Percentiles rank a stretch among this genome's conserved stretches.
Conservation (phyloP, 169 alveolate genomes). For the Plasmodium relictum region DNA sequence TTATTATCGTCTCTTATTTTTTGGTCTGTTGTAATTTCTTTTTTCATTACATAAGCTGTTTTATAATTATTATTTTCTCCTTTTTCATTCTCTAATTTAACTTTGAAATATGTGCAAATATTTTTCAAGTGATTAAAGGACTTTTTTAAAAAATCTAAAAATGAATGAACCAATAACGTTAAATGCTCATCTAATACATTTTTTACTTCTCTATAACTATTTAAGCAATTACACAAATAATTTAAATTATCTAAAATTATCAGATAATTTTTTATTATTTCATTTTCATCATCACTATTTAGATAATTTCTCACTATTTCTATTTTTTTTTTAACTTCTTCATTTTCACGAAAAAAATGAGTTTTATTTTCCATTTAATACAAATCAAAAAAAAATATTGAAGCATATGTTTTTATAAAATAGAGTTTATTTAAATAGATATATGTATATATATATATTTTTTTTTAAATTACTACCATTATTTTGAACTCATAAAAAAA, state of each 20-base stretch:
- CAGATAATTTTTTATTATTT: slow-evolving; percentile 24
- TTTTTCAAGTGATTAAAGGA: slow-evolving; percentile 5
- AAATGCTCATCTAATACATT: slow-evolving; percentile 51
- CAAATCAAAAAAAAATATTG: slow-evolving; percentile 1
- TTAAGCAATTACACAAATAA: slow-evolving; percentile 61
- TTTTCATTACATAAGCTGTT: background rate
- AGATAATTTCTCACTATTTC: slow-evolving; percentile 5
- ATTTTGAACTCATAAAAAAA: background rate
- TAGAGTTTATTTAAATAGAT: background rate
- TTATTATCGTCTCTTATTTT: too few species aligned
- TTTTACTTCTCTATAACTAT: slow-evolving; percentile 70
- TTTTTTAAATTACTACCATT: too few species aligned
- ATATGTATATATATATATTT: background rate
- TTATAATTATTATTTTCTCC: background rate
- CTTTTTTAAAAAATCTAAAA: slow-evolving; percentile 39
- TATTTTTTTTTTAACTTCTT: slow-evolving; percentile 29
- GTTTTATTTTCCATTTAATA: slow-evolving; percentile 41
- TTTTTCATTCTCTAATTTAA: slow-evolving; percentile 15
- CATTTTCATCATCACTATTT: slow-evolving; percentile 35
- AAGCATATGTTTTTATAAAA: too few species aligned
- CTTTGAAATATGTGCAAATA: slow-evolving; percentile 16
- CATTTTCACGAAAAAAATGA: slow-evolving; percentile 57
- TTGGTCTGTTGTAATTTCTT: background rate
- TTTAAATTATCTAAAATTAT: slow-evolving; percentile 33
- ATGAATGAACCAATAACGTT: slow-evolving; percentile 29